A percentile compares a stretch with the other conserved stretches of the same genome.
Conservation (phyloP, 495 filamentous ascomycete genomes). For the Penicillium macrosclerotiorum region DNA sequence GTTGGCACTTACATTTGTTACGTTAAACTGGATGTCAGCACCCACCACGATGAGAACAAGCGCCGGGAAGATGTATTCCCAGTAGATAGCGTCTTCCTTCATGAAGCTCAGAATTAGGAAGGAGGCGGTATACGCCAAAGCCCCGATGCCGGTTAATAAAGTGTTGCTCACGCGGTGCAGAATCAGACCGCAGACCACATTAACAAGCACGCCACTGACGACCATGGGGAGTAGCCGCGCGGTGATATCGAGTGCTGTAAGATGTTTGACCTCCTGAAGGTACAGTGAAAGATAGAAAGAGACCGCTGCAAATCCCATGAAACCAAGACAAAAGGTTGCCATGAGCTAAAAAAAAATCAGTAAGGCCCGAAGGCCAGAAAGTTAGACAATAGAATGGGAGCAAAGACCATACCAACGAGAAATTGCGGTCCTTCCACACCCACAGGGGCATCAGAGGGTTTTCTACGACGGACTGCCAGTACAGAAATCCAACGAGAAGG, state of each 20-base stretch:
- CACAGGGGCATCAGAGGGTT: slow-evolving; percentile 37
- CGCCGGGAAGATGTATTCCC: slow-evolving; percentile 53
- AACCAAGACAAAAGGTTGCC: slow-evolving; percentile 33
- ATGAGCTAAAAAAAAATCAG: no score
- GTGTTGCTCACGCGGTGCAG: slow-evolving; percentile 53
- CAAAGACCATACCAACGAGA: slow-evolving; percentile 27
- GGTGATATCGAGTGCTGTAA: slow-evolving; percentile 45
- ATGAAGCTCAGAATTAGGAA: slow-evolving; percentile 55
- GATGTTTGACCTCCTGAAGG: slow-evolving; percentile 42
- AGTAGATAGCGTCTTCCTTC: slow-evolving; percentile 51
- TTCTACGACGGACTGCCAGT: slow-evolving; percentile 54
- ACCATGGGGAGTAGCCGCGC: slow-evolving; percentile 56
- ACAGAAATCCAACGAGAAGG: slow-evolving; percentile 56
- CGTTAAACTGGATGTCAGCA: slow-evolving; percentile 59
- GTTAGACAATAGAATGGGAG: not conserved
- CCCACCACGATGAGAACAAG: slow-evolving; percentile 51
- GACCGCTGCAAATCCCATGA: slow-evolving; percentile 34
- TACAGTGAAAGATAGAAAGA: slow-evolving; percentile 40
- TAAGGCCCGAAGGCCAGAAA: no score
- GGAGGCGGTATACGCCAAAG: slow-evolving; percentile 40
- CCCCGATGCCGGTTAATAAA: slow-evolving; percentile 43
- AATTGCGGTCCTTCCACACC: slow-evolving; percentile 40
- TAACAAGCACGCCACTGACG: slow-evolving; percentile 50
- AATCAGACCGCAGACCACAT: slow-evolving; percentile 53
- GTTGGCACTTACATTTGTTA: slow-evolving; percentile 46